Evolutionary conservation across 208 protist genomes (phyloP), one percentile per base, ranked within the genome.

Genomic region (Trichomonas vaginalis): DNA sequence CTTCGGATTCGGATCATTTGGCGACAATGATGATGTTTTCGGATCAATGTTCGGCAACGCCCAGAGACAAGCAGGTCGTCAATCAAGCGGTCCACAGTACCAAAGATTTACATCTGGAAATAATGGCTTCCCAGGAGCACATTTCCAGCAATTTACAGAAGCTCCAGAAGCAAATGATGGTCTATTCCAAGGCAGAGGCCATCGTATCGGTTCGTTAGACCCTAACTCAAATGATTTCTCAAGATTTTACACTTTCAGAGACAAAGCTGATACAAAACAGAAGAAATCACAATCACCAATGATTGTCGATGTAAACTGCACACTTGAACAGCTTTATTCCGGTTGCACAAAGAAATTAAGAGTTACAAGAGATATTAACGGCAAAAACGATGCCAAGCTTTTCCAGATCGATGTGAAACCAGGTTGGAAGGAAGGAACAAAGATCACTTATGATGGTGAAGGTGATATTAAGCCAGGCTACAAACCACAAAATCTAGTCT

Each of bases 391-490:
- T 49, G 40, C 39, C 6, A 95, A 96, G 0, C 62, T 80, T 39
- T 88, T 95, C 21, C 35, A 95, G 17, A 62, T 92, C n/a, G 47
- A 56, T 32, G 35, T 96, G 15, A 40, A 95, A 37, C 48, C 62
- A 6, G 96, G 96, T 27, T 95, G 48, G 61, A 92, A 95, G 10
- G 88, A 96, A 45, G 96, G 96, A 56, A 92, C 92, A 82, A 96
- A 96, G 42, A 96, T 96, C 17, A 95, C 96, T 23, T 96, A 40
- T 49, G 32, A 86, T 0, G 96, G 83, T 37, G 95, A 95, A 40
- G 96, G 88, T 46, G 83, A 96, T 49, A 15, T 70, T 21, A 32
- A 70, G 17, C 96, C 96, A 17, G 96, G 96, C 2, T 56, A 56
- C 17, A 42, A 40, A 9, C 92, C 96, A 17, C 88, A 95, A 39